These are phyloP conservation scores for Aspergillus thermomutatus DNA, from an alignment of 2,329 filamentous ascomycete genomes.

Conservation along the genomic window DNA sequence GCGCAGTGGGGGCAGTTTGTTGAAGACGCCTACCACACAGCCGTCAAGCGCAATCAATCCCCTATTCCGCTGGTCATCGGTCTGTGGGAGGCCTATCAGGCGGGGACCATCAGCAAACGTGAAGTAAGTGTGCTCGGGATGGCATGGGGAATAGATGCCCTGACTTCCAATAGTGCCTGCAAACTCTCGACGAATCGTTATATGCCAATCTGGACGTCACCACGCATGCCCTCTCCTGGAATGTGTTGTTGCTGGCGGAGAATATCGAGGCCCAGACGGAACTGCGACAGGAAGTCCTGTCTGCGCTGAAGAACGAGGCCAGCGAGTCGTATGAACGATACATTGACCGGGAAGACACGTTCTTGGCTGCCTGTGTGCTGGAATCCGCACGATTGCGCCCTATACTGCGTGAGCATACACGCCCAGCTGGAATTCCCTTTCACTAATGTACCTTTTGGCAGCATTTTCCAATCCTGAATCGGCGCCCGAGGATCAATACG, in stretches of 20 bases:
- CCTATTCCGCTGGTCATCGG: not conserved
- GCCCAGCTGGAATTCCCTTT: rapidly evolving
- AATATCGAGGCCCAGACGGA: not conserved
- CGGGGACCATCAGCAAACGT: not conserved
- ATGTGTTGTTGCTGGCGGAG: not conserved
- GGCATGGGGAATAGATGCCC: not conserved
- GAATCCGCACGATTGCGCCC: not conserved
- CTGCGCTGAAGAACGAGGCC: not conserved
- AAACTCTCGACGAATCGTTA: not conserved
- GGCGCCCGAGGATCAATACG: not conserved
- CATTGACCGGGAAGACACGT: not conserved
- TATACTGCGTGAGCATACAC: not conserved
- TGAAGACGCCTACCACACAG: not conserved
- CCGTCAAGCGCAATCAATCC: not conserved
- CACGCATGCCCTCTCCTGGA: not conserved
- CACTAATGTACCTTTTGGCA: not conserved
- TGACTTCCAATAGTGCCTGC: not conserved
- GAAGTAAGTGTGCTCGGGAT: not conserved
- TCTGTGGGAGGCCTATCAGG: not conserved
- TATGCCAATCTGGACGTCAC: not conserved
- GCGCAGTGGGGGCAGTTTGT: not conserved
- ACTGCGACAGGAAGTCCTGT: not conserved
- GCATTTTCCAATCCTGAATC: not conserved
- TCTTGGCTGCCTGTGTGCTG: not conserved
- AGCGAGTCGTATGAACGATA: not conserved